Evolutionary conservation across 2,329 filamentous ascomycete genomes (phyloP), one percentile per base, ranked within the genome.

Genomic region (Elsinoe fawcettii): DNA sequence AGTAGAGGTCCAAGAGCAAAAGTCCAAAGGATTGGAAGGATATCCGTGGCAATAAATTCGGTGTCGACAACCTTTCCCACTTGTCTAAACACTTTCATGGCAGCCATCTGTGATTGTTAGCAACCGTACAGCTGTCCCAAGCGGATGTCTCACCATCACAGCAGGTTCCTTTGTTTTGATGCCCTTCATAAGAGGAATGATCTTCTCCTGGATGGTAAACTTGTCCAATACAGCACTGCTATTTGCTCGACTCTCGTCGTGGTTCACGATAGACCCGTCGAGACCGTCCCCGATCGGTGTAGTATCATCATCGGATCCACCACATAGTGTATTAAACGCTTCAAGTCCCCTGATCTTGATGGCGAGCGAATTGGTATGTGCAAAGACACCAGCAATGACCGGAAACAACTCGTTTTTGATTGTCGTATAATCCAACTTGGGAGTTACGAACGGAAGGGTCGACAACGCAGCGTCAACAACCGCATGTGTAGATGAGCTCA

Each of bases 101-200:
- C 87, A 5, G 92, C 91, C 77, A 97, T 87, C 73, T 74, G 34
- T 16, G 22, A n/a, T 8, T 20, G 30, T 36, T 54, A 53, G 46
- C 25, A 16, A 2, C 1, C 30, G 5, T 5, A 27, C 7, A 51
- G 1, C 11, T 25, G 30, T 12, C 3, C 5, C 3, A 18, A 9
- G 25, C 8, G n/a, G 16, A 12, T 22, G 36, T 61, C 71, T 62
- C 69, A 76, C 74, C 88, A 97, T 97, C 8, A 99, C 93, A 6
- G 90, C 91, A 0, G 93, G 93, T 70, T 99, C 93, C 69, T 96
- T 97, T 0, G 93, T 99, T 73, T 96, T 97, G 74, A 99, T 97
- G 1, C 80, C 90, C 66, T 88, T 90, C 60, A 99, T 79, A 3
- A 97, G 75, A 0, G 93, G 93, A 0, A 97, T 82, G 32, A 99